Conservation (phyloP, 306 rosid species). For the Dryas alaskensis region DNA sequence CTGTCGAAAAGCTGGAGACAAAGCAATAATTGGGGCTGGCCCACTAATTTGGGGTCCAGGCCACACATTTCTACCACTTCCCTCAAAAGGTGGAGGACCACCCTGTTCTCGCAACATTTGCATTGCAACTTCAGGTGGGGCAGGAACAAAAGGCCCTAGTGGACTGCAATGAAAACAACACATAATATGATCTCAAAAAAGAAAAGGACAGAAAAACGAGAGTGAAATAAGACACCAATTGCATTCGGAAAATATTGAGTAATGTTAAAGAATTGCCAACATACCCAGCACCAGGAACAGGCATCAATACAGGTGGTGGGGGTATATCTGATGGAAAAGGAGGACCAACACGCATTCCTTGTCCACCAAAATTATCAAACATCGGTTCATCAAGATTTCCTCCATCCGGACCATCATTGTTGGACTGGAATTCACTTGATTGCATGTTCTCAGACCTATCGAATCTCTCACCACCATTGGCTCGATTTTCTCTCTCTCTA, state of each 20-base stretch:
- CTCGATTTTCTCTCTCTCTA: conserved; percentile 72
- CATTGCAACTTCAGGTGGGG: conserved; percentile 99
- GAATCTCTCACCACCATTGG: conserved; percentile 60
- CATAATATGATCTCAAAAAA: conserved; percentile 11
- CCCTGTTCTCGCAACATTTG: conserved; percentile 97
- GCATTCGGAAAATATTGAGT: conserved; percentile 7
- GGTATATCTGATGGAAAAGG: conserved; percentile 78
- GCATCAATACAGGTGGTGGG: conserved; percentile 94
- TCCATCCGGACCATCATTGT: conserved; percentile 56
- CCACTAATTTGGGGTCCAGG: conserved; percentile 81
- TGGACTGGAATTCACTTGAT: conserved; percentile 58
- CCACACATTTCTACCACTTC: conserved; percentile 63
- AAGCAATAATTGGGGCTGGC: conserved; percentile 73
- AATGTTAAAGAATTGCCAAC: conserved; percentile 17
- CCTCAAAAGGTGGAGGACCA: conserved; percentile 85
- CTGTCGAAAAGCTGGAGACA: conserved; percentile 68
- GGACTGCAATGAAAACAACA: conserved; percentile 55
- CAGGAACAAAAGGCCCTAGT: conserved; percentile 98
- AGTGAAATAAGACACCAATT: conserved; percentile 2
- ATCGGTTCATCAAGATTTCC: conserved; percentile 82
- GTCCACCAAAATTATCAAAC: conserved; percentile 75
- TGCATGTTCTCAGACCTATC: conserved; percentile 67
- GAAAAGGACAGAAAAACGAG: not conserved
- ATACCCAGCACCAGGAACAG: conserved; percentile 99
- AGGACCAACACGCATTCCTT: conserved; percentile 54